Percentiles rank a stretch among this genome's conserved stretches.
These are phyloP conservation scores for Glycyrrhiza uralensis DNA, from an alignment of 306 rosid genomes.

Conservation along the genomic window DNA sequence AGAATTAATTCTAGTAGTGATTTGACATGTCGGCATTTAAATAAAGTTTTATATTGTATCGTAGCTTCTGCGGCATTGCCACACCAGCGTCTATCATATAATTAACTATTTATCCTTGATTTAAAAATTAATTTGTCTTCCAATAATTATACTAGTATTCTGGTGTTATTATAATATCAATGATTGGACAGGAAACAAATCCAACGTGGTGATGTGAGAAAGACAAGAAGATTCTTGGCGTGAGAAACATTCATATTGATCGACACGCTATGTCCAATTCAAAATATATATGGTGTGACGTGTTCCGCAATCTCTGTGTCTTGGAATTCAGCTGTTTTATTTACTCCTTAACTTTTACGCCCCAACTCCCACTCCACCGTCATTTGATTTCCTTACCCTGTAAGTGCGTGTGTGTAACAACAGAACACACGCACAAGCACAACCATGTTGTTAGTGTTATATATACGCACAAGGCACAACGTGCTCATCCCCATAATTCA, in stretches of 20 bases:
- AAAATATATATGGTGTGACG: constrained; percentile 12
- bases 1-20: neutral
- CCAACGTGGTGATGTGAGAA: neutral
- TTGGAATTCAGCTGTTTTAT: constrained; percentile 15
- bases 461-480: neutral
- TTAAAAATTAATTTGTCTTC: neutral
- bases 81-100: neutral
- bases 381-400: neutral
- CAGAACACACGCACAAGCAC: neutral
- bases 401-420: too few species aligned
- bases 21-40: neutral
- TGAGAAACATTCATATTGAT: constrained; percentile 4
- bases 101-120: neutral
- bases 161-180: neutral
- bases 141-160: neutral
- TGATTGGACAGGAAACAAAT: neutral
- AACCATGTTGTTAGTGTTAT: neutral
- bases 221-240: constrained; percentile 30
- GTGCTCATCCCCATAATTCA: neutral
- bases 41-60: neutral
- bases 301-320: constrained; percentile 13
- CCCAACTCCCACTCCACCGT: constrained; percentile 32
- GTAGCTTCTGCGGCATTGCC: neutral
- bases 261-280: neutral
- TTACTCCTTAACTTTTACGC: too few species aligned